A percentile compares a stretch with the other conserved stretches of the same genome.
Conservation (phyloP, 352 stramenopile species). For the Phytophthora ramorum region DNA sequence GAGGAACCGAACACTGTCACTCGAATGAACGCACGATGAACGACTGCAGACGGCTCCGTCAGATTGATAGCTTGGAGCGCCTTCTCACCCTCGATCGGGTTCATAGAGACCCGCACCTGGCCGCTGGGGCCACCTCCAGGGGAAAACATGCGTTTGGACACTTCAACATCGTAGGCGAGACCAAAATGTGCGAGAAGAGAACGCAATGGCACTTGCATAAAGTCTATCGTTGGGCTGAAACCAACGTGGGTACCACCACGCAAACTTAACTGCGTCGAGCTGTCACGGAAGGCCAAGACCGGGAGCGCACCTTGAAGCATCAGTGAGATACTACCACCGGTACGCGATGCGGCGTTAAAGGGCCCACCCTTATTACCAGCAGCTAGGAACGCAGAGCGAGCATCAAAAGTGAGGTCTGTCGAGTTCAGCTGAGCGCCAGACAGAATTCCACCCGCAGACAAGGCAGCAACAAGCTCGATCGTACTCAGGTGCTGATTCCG, state of each 20-base stretch:
- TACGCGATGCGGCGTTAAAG: conserved; percentile 51
- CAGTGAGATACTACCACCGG: conserved; percentile 62
- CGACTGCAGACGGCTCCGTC: conserved; percentile 31
- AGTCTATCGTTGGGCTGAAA: conserved; percentile 73
- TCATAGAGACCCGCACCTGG: conserved; percentile 42
- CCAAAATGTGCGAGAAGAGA: conserved; percentile 57
- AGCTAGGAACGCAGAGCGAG: conserved; percentile 3
- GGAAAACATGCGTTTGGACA: conserved; percentile 60
- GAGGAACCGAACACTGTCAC: conserved; percentile 55
- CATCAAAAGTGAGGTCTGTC: conserved; percentile 51
- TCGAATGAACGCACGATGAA: conserved; percentile 44
- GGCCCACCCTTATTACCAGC: conserved; percentile 6
- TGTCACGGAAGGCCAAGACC: conserved; percentile 46
- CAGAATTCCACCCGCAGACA: conserved; percentile 39
- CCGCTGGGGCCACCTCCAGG: conserved; percentile 42
- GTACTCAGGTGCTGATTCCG: conserved; percentile 86
- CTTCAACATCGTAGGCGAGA: conserved; percentile 36
- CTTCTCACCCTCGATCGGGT: conserved; percentile 27
- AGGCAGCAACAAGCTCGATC: conserved; percentile 58
- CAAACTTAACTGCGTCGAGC: conserved; percentile 39
- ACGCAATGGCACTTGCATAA: conserved; percentile 56
- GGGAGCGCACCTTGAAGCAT: conserved; percentile 75
- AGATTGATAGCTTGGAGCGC: conserved; percentile 48
- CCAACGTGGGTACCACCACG: conserved; percentile 64
- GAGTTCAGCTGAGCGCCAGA: conserved; percentile 58